Conservation (phyloP, 139 green algal species). For the Mesostigma viride region DNA sequence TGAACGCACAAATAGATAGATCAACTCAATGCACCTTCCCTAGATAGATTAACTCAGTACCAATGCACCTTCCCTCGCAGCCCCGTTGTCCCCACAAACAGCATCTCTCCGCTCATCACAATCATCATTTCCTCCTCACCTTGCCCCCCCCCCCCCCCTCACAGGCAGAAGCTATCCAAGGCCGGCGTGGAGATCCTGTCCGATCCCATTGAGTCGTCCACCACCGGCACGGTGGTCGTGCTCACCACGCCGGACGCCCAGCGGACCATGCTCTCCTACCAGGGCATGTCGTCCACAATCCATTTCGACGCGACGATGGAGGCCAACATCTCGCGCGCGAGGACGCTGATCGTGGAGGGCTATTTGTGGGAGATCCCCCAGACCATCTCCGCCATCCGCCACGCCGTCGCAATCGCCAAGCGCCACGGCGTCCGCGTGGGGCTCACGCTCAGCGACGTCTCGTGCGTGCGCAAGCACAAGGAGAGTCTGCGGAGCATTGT, state of each 20-base stretch:
- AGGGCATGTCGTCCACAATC: conserved; percentile 33
- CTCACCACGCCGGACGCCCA: conserved; percentile 81
- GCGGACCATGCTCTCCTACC: conserved; percentile 78
- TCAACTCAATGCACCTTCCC: no score
- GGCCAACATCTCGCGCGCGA: conserved; percentile 35
- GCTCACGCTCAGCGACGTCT: conserved; percentile 70
- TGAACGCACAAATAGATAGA: no score
- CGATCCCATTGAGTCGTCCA: conserved; percentile 21
- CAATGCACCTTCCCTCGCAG: no score
- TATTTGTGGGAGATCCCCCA: conserved; percentile 61
- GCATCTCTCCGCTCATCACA: no score
- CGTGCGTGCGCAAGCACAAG: conserved; percentile 45
- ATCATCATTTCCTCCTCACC: no score
- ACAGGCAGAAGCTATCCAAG: conserved; percentile 41
- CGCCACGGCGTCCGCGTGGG: conserved; percentile 51
- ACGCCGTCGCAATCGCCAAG: conserved; percentile 34
- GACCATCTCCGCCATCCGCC: conserved; percentile 38
- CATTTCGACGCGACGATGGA: conserved; percentile 29
- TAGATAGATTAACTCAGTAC: no score
- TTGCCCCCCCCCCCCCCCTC: no score
- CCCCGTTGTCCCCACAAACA: no score
- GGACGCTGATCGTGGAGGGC: conserved; percentile 67
- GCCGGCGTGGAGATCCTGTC: conserved; percentile 56
- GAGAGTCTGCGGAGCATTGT: conserved; percentile 39
- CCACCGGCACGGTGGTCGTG: conserved; percentile 74